Evolutionary conservation across 148 eudicot genomes (phyloP), one percentile per base, ranked within the genome.

Genomic region (Camellia sinensis): DNA sequence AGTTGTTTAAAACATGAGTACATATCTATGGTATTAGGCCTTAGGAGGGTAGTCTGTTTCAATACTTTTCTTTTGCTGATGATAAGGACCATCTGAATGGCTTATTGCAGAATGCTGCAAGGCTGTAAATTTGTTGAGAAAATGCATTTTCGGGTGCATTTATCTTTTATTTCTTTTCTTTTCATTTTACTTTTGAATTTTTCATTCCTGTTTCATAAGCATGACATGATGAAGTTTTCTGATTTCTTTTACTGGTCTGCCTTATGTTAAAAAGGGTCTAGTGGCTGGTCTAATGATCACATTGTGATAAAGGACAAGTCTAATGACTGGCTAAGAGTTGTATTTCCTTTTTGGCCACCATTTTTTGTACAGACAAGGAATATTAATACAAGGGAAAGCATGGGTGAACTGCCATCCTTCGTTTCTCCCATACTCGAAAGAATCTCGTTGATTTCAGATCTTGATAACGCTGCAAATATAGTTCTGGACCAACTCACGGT

Each of bases 321-420:
- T 73, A 17, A 52, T 18, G 78, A 52, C 41, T 64, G 59, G 56
- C 63, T 54, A 53, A 70, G 9, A 15, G 19, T 3, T 41, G 17
- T 62, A 9, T 66, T 76, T 46, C 17, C 7, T 6, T 57, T 40
- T 68, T 65, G 29, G 53, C 22, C 74, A 80, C 68, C 45, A 60
- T 79, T 78, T 18, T 67, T 73, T 78, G 73, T 75, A 71, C 97
- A 96, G 99, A 93, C 90, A 21, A 93, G 98, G 79, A 96, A 93
- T 78, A 90, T 96, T 74, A 88, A 96, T 83, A 86, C 90, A 62
- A 88, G 79, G 80, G 85, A 87, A 75, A 83, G 68, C 79, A 81
- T 96, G 89, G 99, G 99, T 78, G 93, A 87, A 80, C 97, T 96
- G 79, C 99, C 99, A 53, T 86, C 97, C 67, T 96, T 96, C 76